Evolutionary conservation across 2,329 filamentous ascomycete species (phyloP).

Genomic region (Paramyrothecium sp.): DNA sequence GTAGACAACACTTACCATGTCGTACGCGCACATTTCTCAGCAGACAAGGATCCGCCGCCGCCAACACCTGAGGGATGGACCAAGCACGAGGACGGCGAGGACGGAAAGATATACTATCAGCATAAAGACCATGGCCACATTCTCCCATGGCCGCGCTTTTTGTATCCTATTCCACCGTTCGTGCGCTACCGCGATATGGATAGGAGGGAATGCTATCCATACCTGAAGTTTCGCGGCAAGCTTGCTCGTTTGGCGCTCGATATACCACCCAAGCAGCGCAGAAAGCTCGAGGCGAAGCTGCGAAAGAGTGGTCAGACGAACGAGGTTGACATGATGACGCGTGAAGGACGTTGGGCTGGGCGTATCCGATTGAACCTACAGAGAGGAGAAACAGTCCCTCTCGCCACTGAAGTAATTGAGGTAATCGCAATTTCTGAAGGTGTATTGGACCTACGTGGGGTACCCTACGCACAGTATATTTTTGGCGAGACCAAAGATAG

Average conservation of each 20-base stretch:
- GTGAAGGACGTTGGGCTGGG: conserved; percentile 1
- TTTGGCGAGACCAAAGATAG: conserved; percentile 1
- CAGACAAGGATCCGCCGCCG: neutral
- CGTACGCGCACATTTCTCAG: conserved; percentile 3
- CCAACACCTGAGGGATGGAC: conserved; percentile 5
- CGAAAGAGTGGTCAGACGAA: neutral
- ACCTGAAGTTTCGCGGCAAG: conserved; percentile 6
- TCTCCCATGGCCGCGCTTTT: conserved; percentile 1
- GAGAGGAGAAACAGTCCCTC: neutral
- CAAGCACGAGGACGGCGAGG: conserved; percentile 2
- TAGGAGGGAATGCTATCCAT: neutral
- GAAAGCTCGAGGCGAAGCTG: neutral
- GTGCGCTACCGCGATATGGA: neutral
- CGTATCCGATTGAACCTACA: conserved; percentile 6
- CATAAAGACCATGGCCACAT: conserved; percentile 1
- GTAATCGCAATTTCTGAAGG: conserved; percentile 7
- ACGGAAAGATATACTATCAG: conserved; percentile 4
- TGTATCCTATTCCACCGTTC: conserved; percentile 5
- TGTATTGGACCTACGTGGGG: neutral
- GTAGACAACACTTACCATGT: conserved; percentile 7
- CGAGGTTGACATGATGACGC: conserved; percentile 5
- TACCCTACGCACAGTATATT: neutral
- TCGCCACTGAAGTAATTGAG: conserved; percentile 1
- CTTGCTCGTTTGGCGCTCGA: conserved; percentile 1
- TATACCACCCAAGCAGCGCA: no score